Conservation (phyloP, 2,329 filamentous ascomycete genomes). For the Thelonectria blattea region DNA sequence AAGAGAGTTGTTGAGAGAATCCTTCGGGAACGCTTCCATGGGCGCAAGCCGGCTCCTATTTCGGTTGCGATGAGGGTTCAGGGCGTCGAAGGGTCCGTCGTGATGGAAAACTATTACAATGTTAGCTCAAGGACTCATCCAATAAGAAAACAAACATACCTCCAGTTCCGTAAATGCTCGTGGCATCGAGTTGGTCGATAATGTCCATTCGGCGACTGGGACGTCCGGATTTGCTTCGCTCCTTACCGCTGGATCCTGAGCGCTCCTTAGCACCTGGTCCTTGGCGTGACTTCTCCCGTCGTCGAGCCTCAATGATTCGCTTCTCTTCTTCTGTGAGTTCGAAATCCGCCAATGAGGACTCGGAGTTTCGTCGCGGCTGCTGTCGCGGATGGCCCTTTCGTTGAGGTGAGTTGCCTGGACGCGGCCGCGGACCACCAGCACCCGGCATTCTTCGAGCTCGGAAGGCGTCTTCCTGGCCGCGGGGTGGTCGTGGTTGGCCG, state of each 20-base stretch:
- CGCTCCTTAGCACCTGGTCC: constrained; percentile 28
- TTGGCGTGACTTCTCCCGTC: constrained; percentile 37
- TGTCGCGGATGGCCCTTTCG: constrained; percentile 52
- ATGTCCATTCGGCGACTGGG: constrained; percentile 72
- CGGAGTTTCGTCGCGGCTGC: constrained; percentile 77
- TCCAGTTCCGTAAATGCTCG: constrained; percentile 92
- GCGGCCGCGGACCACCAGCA: constrained; percentile 43
- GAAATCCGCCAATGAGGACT: constrained; percentile 72
- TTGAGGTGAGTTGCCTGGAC: constrained; percentile 47
- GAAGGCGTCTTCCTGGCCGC: constrained; percentile 70
- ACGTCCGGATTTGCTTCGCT: constrained; percentile 56
- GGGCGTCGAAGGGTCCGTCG: constrained; percentile 95
- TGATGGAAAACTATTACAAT: constrained; percentile 87
- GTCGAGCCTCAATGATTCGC: constrained; percentile 46
- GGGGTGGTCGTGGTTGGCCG: constrained; percentile 62
- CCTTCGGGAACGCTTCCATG: constrained; percentile 95
- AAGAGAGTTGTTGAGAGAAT: constrained; percentile 89
- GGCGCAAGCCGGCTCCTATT: constrained; percentile 83
- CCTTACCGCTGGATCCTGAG: constrained; percentile 42
- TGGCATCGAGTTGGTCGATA: constrained; percentile 96
- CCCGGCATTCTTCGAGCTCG: constrained; percentile 52
- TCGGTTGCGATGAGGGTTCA: constrained; percentile 92
- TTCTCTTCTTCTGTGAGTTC: constrained; percentile 61
- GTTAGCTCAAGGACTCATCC: constrained; percentile 7
- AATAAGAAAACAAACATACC: constrained; percentile 60